A percentile compares a stretch with the other conserved stretches of the same genome.
These are phyloP conservation scores for Cordyceps militaris DNA, from an alignment of 2,329 filamentous ascomycete genomes.

Conservation along the genomic window DNA sequence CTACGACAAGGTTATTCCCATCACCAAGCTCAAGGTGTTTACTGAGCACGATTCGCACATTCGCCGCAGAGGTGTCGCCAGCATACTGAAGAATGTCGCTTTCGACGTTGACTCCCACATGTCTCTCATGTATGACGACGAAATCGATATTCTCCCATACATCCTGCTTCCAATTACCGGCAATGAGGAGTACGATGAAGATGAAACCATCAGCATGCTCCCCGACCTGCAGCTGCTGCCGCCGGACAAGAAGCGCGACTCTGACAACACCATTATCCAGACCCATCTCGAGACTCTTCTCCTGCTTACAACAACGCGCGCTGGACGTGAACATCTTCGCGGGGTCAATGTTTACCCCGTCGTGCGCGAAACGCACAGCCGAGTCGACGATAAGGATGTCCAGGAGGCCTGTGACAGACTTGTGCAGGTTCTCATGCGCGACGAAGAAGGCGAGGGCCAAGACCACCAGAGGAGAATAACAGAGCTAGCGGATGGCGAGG, in stretches of 20 bases:
- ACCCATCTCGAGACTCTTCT: slow-evolving; percentile 87
- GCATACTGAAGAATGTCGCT: slow-evolving; percentile 86
- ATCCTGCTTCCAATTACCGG: slow-evolving; percentile 82
- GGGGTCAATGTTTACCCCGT: slow-evolving; percentile 81
- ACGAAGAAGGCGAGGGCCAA: slow-evolving; percentile 50
- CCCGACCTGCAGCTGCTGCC: slow-evolving; percentile 84
- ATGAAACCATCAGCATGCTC: slow-evolving; percentile 80
- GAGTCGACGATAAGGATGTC: slow-evolving; percentile 71
- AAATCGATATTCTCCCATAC: slow-evolving; percentile 80
- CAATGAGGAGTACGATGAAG: slow-evolving; percentile 77
- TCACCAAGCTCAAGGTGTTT: slow-evolving; percentile 90
- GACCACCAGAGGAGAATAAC: slow-evolving; percentile 37
- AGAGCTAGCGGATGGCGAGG: slow-evolving; percentile 43
- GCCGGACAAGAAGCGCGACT: slow-evolving; percentile 80
- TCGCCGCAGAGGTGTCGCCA: slow-evolving; percentile 87
- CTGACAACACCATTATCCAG: slow-evolving; percentile 67
- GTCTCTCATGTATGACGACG: slow-evolving; percentile 61
- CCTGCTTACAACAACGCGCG: slow-evolving; percentile 69
- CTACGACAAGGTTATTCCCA: slow-evolving; percentile 78
- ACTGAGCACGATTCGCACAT: slow-evolving; percentile 82
- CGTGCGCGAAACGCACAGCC: slow-evolving; percentile 75
- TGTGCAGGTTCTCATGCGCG: slow-evolving; percentile 81
- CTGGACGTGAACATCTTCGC: slow-evolving; percentile 68
- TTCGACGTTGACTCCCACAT: slow-evolving; percentile 74
- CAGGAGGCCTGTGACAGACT: slow-evolving; percentile 79